Percentiles rank a stretch among this genome's conserved stretches.
These are phyloP conservation scores for Saprolegnia parasitica DNA, from an alignment of 352 stramenopile genomes.

Conservation along the genomic window DNA sequence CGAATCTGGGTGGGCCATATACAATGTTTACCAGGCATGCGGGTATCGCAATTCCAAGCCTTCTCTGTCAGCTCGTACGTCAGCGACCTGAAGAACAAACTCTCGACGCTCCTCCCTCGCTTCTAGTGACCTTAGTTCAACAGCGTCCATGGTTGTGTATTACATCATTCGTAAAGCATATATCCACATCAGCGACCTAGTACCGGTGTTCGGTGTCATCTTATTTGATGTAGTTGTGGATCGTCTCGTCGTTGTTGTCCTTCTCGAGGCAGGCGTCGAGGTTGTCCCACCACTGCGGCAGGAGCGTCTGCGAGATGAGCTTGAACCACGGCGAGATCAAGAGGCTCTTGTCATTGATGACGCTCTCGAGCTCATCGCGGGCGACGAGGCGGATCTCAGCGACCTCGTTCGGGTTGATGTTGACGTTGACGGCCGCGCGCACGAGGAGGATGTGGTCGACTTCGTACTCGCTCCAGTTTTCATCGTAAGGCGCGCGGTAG, in stretches of 20 bases:
- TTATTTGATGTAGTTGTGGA: constrained; percentile 28
- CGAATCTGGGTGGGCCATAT: neutral
- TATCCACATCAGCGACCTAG: neutral
- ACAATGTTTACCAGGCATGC: constrained; percentile 38
- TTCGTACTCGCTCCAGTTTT: constrained; percentile 97
- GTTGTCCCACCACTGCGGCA: constrained; percentile 72
- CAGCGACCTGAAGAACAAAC: constrained; percentile 44
- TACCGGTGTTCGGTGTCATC: neutral
- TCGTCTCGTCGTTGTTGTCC: constrained; percentile 20
- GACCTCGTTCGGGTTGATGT: constrained; percentile 93
- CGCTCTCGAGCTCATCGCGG: constrained; percentile 43
- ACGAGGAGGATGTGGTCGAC: constrained; percentile 98
- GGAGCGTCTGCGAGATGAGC: constrained; percentile 59
- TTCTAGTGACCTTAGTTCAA: neutral
- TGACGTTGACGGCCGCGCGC: constrained; percentile 68
- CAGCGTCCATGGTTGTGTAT: neutral
- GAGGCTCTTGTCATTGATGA: constrained; percentile 53
- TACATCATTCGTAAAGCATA: neutral
- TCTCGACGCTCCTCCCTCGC: constrained; percentile 24
- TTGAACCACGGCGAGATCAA: constrained; percentile 83
- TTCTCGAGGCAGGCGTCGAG: constrained; percentile 54
- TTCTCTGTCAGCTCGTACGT: constrained; percentile 80
- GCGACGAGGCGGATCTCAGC: constrained; percentile 86
- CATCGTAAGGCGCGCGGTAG: constrained; percentile 86
- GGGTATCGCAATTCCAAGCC: constrained; percentile 79